Evolutionary conservation across 768 basidiomycete genomes (phyloP).

Genomic region (Lactarius vividus): DNA sequence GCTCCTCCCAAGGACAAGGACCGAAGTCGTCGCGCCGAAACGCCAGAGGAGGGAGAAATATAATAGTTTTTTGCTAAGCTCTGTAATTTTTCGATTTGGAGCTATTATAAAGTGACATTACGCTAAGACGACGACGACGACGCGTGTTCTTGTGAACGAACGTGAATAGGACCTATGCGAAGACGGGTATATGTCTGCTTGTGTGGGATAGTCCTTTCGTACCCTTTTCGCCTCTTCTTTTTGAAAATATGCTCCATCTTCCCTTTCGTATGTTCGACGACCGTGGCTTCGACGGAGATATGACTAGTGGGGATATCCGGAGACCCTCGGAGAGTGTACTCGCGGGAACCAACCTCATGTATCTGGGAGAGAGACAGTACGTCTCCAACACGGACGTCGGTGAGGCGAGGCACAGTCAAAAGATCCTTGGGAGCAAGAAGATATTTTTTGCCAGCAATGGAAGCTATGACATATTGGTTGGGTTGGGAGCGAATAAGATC

Average conservation of each 20-base stretch:
- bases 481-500: constrained; percentile 86
- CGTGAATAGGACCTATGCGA: constrained; percentile 78
- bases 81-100: constrained; percentile 5
- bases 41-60: constrained; percentile 88
- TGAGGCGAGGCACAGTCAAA: constrained; percentile 89
- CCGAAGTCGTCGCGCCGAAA: constrained; percentile 48
- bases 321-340: constrained; percentile 85
- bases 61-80: constrained; percentile 34
- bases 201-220: constrained; percentile 88
- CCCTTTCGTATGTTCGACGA: constrained; percentile 97
- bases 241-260: constrained; percentile 90
- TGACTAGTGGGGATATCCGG: constrained; percentile 62
- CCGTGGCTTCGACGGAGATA: constrained; percentile 80
- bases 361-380: constrained; percentile 79
- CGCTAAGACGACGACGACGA: constrained; percentile 35
- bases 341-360: constrained; percentile 92
- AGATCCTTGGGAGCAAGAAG: constrained; percentile 88
- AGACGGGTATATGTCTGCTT: constrained; percentile 97
- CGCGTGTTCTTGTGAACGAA: constrained; percentile 32
- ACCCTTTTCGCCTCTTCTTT: constrained; percentile 98
- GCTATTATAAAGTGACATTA: constrained; percentile 19
- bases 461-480: constrained; percentile 87
- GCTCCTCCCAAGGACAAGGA: constrained; percentile 48
- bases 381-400: constrained; percentile 83
- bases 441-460: constrained; percentile 83